Base-by-base conservation (phyloP, 306 rosid species). In the Benincasa hispida region DNA sequence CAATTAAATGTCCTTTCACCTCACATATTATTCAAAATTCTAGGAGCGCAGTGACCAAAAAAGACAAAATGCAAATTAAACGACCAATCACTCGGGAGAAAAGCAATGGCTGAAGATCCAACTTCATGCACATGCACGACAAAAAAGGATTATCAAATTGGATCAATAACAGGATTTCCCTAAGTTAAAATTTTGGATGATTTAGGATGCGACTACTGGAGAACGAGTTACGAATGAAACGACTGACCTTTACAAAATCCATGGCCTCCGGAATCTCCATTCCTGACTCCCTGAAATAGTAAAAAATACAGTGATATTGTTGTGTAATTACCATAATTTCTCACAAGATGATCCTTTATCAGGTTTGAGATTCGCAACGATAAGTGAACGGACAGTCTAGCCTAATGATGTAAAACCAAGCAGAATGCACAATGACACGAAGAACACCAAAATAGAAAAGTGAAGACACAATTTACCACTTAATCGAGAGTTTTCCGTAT, bases 161-260 rank as follows among this genome's bases (percentile, higher is more conserved):
- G 51, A 19, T 11, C 4, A 67, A 68, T 12, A n/a, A 41, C 25
- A 62, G 69, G 76, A 70, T 70, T 28, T 22, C 37, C 22, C 39
- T 8, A 8, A 51, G 10, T 4, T 28, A 47, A 28, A 27, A 15
- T 17, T 39, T 21, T 8, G 22, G 24, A 73, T 10, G 37, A 51
- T 51, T 50, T 45, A 9, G 45, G 45, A 30, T 61, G 45, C 8
- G 65, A 61, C 58, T 48, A 34, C 68, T 24, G 51, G 80, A 56
- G 11, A 47, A 59, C 54, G 59, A 57, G 17, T 19, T 22, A 76
- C 41, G 11, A n/a, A n/a, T n/a, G n/a, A n/a, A 39, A 75, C 74
- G 30, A 74, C 88, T 27, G 22, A 93, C 99, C 99, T 92, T 87
- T 74, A 92, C 24, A 80, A 89, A 60, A 56, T 89, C 84, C 7